A percentile compares a stretch with the other conserved stretches of the same genome.
Evolutionary conservation across 805 yeast species (phyloP).

Genomic region (Kodamaea fukazawae): DNA sequence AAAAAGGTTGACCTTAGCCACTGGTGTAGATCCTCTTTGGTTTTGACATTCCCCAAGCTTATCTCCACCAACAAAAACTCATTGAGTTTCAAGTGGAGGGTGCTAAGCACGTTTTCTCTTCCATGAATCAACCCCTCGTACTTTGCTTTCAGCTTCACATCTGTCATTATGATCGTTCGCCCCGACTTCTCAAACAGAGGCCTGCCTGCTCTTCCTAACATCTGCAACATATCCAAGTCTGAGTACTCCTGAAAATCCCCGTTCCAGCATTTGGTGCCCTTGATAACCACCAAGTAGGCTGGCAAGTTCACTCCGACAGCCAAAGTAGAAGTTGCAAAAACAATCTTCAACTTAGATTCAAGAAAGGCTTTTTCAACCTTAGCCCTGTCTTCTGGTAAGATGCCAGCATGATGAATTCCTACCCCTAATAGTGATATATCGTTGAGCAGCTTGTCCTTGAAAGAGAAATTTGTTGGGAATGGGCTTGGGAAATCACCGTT

Average conservation of each 20-base stretch:
- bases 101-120: slow-evolving; percentile 44
- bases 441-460: slow-evolving; percentile 27
- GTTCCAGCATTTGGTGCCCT: slow-evolving; percentile 60
- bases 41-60: slow-evolving; percentile 34
- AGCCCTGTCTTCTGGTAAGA: slow-evolving; percentile 45
- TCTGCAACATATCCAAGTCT: slow-evolving; percentile 49
- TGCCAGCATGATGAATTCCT: slow-evolving; percentile 60
- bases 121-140: slow-evolving; percentile 37
- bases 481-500: background rate
- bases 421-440: slow-evolving; percentile 33
- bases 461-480: slow-evolving; percentile 2
- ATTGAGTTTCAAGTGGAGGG: slow-evolving; percentile 15
- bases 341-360: slow-evolving; percentile 38
- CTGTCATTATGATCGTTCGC: slow-evolving; percentile 51
- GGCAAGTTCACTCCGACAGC: slow-evolving; percentile 64
- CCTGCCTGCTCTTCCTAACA: slow-evolving; percentile 57
- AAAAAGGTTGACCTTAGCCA: slow-evolving; percentile 52
- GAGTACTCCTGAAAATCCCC: slow-evolving; percentile 51
- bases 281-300: slow-evolving; percentile 57
- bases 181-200: slow-evolving; percentile 55
- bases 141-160: slow-evolving; percentile 24
- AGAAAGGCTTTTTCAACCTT: slow-evolving; percentile 45
- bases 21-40: slow-evolving; percentile 35
- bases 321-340: slow-evolving; percentile 59
- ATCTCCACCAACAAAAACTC: slow-evolving; percentile 16